Conservation (phyloP, 805 yeast species). For the Scheffersomyces amazonensis region DNA sequence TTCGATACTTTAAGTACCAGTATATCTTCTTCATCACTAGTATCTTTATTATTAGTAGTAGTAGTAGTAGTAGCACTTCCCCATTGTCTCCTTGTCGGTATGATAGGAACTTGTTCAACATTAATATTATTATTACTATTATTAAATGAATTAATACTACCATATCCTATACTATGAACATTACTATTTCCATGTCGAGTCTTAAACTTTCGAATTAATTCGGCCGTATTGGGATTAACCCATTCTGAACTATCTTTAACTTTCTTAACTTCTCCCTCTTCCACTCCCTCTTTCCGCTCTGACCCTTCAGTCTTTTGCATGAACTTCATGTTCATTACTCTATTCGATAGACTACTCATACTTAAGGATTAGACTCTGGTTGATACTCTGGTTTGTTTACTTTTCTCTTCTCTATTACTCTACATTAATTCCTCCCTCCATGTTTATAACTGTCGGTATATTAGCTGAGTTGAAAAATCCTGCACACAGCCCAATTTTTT, state of each 20-base stretch:
- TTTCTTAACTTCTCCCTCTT: constrained; percentile 35
- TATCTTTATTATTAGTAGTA: not conserved
- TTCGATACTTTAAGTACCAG: too few species aligned
- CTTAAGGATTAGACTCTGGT: too few species aligned
- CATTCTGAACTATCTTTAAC: constrained; percentile 53
- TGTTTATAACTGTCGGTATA: too few species aligned
- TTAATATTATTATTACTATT: not conserved
- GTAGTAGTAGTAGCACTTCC: constrained; percentile 2
- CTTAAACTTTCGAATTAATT: constrained; percentile 23
- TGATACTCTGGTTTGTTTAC: too few species aligned
- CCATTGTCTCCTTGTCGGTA: constrained; percentile 13
- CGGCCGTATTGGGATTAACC: constrained; percentile 36
- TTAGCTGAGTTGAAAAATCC: too few species aligned
- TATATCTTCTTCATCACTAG: not conserved
- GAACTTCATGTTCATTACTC: constrained; percentile 82
- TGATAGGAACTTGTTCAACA: not conserved
- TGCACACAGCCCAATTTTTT: too few species aligned
- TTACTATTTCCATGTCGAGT: constrained; percentile 7
- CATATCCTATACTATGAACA: constrained; percentile 38
- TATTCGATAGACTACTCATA: constrained; percentile 48
- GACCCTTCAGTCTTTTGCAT: constrained; percentile 42
- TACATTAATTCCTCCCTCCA: too few species aligned
- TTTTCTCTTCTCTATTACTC: too few species aligned
- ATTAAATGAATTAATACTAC: constrained; percentile 28
- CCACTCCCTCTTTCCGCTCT: constrained; percentile 22